Percentiles rank a stretch among this genome's conserved stretches.
These are phyloP conservation scores for Ophiocordyceps camponoti-leonardi DNA, from an alignment of 2,329 filamentous ascomycete species.

Conservation along the genomic window DNA sequence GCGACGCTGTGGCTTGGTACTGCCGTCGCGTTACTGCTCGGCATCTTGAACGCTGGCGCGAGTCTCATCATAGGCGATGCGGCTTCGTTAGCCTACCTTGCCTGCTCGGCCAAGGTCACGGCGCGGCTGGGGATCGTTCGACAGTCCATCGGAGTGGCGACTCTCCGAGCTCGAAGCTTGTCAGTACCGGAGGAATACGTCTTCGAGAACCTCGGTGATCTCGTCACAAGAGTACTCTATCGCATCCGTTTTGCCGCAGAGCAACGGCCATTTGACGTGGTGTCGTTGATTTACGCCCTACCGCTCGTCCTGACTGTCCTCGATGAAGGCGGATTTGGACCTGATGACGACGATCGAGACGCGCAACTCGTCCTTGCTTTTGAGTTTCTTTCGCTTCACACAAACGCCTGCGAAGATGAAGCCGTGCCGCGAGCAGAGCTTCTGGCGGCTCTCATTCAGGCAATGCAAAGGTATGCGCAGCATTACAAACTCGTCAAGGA, in stretches of 20 bases:
- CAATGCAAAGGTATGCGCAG: conserved; percentile 79
- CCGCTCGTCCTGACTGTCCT: conserved; percentile 69
- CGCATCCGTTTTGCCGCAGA: conserved; percentile 79
- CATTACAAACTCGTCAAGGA: conserved; percentile 95
- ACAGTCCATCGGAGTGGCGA: conserved; percentile 75
- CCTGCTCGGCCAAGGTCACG: conserved; percentile 60
- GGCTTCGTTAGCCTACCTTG: conserved; percentile 62
- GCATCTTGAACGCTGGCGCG: conserved; percentile 63
- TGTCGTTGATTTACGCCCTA: conserved; percentile 75
- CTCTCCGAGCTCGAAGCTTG: conserved; percentile 61
- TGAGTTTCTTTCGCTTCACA: conserved; percentile 81
- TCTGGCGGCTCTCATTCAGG: conserved; percentile 51
- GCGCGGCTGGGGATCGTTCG: conserved; percentile 58
- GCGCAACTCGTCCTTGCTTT: conserved; percentile 79
- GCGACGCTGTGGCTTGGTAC: conserved; percentile 75
- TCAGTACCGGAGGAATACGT: conserved; percentile 55
- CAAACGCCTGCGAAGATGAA: conserved; percentile 57
- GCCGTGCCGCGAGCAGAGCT: conserved; percentile 62
- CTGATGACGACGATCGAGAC: conserved; percentile 61
- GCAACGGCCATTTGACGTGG: conserved; percentile 80
- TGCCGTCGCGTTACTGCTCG: conserved; percentile 56
- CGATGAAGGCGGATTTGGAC: conserved; percentile 59
- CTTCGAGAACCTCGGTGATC: conserved; percentile 64
- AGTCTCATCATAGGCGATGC: conserved; percentile 66
- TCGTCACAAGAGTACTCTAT: conserved; percentile 80